Conservation (phyloP, 106 monocot species). For the Gastrodia elata region DNA sequence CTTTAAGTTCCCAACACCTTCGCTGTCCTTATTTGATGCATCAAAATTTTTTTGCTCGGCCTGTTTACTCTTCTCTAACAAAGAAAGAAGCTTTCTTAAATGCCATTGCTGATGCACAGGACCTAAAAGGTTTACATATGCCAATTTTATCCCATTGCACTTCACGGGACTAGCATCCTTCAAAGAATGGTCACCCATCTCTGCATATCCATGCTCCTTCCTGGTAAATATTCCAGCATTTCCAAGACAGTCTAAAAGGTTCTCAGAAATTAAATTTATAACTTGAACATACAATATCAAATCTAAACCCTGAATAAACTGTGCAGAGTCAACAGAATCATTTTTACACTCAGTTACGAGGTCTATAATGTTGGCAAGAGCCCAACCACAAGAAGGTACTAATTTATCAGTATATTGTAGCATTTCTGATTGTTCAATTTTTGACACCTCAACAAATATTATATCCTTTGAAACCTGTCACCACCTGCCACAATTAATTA, state of each 20-base stretch:
- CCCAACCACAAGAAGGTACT: slow-evolving; percentile 66
- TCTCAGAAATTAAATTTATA: slow-evolving; percentile 48
- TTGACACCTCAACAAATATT: slow-evolving; percentile 47
- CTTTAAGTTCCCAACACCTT: slow-evolving; percentile 16
- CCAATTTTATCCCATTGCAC: slow-evolving; percentile 8
- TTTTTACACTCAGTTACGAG: slow-evolving; percentile 37
- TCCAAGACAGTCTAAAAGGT: slow-evolving; percentile 46
- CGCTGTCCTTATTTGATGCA: slow-evolving; percentile 11
- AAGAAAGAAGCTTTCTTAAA: slow-evolving; percentile 52
- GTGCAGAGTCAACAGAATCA: slow-evolving; percentile 25
- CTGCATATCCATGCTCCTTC: slow-evolving; percentile 9
- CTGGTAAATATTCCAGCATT: slow-evolving; percentile 11
- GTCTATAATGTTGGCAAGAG: slow-evolving; percentile 64
- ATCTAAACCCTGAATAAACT: slow-evolving; percentile 50
- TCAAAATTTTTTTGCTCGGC: slow-evolving; percentile 2
- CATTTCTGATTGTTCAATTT: slow-evolving; percentile 27
- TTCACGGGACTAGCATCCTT: slow-evolving; percentile 9
- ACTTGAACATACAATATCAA: slow-evolving; percentile 46
- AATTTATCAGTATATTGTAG: slow-evolving; percentile 11
- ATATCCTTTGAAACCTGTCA: slow-evolving; percentile 70
- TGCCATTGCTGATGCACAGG: slow-evolving; percentile 87
- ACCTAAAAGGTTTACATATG: slow-evolving; percentile 49
- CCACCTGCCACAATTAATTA: slow-evolving; percentile 75
- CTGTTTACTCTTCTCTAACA: slow-evolving; percentile 16
- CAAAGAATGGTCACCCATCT: slow-evolving; percentile 11